Base-by-base conservation (phyloP, 768 basidiomycete species). In the Vararia minispora region DNA sequence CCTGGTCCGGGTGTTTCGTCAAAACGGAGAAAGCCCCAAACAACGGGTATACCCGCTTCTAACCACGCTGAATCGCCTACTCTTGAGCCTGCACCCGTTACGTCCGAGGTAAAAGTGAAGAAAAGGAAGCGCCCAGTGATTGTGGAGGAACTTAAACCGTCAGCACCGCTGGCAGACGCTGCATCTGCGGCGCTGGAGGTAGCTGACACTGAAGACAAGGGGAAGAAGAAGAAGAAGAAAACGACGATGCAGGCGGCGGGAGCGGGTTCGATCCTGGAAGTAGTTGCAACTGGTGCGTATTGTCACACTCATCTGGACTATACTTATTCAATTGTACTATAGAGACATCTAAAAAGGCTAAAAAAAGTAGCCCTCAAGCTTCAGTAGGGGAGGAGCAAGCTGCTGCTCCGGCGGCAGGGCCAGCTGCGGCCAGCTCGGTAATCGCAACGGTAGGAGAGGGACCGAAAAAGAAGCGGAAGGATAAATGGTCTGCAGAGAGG, bases 161-260 rank as follows among this genome's bases (percentile, higher is more conserved):
- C 5, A 20, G 32, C 12, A 17, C 35, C 37, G 16, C 22, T 37
- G 28, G 4, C 29, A 16, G 37, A n/a, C 6, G 23, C 36, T 14
- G 33, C 13, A 20, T 11, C 13, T 28, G 28, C 13, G 7, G 16
- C 14, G 40, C 23, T n/a, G n/a, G 13, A 9, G 36, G 37, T 24
- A 24, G 30, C 20, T 21, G 44, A n/a, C 28, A 28, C 28, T 34
- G 24, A 24, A 26, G 32, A 10, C 18, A 33, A 39, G 40, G 42
- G 24, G 31, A 48, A 47, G 42, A 47, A 41, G 40, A 29, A 25
- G 33, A 40, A 34, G 44, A 43, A 40, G 33, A 42, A 45, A 42
- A 28, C 9, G 35, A 28, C 12, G 23, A 22, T 26, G 8, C 43
- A 43, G 25, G 47, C 44, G 18, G 11, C 3, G 5, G 18, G 14